Evolutionary conservation across 2,329 filamentous ascomycete genomes (phyloP), one percentile per base, ranked within the genome.

Genomic region (Neodidymelliopsis sp.): DNA sequence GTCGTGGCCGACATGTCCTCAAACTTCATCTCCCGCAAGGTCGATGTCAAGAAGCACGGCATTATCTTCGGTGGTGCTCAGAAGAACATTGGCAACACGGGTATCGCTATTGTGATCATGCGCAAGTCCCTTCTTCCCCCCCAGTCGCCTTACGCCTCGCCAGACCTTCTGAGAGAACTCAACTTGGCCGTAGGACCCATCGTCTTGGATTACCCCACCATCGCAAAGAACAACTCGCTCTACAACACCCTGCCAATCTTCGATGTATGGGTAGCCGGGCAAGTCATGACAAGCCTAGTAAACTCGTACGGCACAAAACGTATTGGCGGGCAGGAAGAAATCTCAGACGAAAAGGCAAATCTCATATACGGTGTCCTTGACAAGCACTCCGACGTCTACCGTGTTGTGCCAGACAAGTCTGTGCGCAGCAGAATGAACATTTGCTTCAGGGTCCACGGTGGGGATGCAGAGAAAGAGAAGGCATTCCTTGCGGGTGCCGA

Each of bases 191-290:
- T 94, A 29, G 85, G 87, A 0, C 91, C 93, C 2, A 83, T 90
- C 13, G 83, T 97, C 31, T 78, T 97, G 36, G 84, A 90, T 57
- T 97, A 93, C 68, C 87, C 91, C 54, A 91, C 84, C 0, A 88
- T 94, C 59, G 87, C 89, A 29, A 95, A 95, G 80, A 95, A 95
- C 77, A 94, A 96, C 77, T 94, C 89, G 62, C 81, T 97, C 20
- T 97, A 97, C 79, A 97, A 97, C 75, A 97, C 93, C 0, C 78
- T 97, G 9, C 92, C 90, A 65, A 96, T 97, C 66, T 96, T 97
- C 66, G 92, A 93, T 71, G 89, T 97, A 27, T 97, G 88, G 77
- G 84, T 97, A 43, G 90, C 90, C 12, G 91, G 91, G n/a, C 85
- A 90, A 70, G 92, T 97, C 40, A 86, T 97, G 67, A 85, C 89